Evolutionary conservation across 441 rosid species (phyloP), one percentile per base, ranked within the genome.

Genomic region (Syzygium syzygioides): DNA sequence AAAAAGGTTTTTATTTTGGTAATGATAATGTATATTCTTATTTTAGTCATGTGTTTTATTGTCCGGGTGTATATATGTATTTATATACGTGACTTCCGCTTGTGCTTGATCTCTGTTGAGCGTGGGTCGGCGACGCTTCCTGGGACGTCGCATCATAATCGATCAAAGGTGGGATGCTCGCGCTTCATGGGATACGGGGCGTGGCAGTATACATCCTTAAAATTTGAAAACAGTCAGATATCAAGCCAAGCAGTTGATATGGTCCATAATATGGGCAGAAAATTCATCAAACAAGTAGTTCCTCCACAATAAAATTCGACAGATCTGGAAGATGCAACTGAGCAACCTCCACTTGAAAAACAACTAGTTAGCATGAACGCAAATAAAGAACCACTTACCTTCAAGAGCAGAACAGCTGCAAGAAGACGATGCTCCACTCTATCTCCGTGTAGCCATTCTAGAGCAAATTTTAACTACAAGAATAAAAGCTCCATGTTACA

Each of bases 381-480:
- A 59, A 56, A 85, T 30, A 79, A 85, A 62, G 89, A 87, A 25
- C 55, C 9, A 87, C 92, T 92, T 93, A 98, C 99, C 95, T 97
- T 98, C 92, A 98, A 94, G 87, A 97, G 97, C 90, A 95, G 94
- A 86, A 97, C 99, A 10, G 99, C 98, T 54, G 99, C 99, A 87
- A 98, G 97, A 88, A 96, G 98, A 71, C 98, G 97, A 93, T 95
- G 93, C 90, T 98, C 99, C 83, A 96, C 95, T 93, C 98, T 95
- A 34, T 97, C 99, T 89, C 94, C 96, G 18, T 92, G 96, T 91
- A 98, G 99, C 99, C 98, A 98, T 79, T 94, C 97, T 90, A 98
- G 92, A 23, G 98, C 99, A 88, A 95, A 92, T 95, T 92, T 96
- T 89, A 98, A 95, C 99, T 98, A 91, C 83, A 88, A 86, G 76